Evolutionary conservation across 1,284 basidiomycete genomes (phyloP).

Genomic region (Pseudozyma pruni): DNA sequence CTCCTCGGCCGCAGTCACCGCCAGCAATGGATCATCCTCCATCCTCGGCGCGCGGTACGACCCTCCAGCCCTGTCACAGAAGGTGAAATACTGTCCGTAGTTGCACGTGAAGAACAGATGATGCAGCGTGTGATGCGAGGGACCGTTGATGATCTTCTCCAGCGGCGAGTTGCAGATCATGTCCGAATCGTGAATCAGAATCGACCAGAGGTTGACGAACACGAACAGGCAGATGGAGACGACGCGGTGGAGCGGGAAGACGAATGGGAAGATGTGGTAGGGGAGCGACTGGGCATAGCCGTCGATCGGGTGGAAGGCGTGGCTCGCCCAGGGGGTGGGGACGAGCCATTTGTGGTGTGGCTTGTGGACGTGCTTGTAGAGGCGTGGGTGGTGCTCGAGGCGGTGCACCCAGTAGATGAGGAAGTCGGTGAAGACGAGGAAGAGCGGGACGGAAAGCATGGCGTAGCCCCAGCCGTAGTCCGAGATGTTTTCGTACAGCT

Average conservation of each 20-base stretch:
- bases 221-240: conserved; percentile 65
- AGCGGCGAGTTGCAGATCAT: conserved; percentile 94
- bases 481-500: conserved; percentile 80
- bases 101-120: conserved; percentile 96
- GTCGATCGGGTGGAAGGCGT: conserved; percentile 96
- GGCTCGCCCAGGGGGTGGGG: conserved; percentile 93
- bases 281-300: conserved; percentile 93
- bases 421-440: conserved; percentile 90
- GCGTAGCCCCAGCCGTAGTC: conserved; percentile 68
- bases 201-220: conserved; percentile 67
- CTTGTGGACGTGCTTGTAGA: conserved; percentile 93
- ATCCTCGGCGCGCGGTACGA: conserved; percentile 88
- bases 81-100: conserved; percentile 96
- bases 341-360: conserved; percentile 99
- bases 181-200: conserved; percentile 93
- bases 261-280: conserved; percentile 90
- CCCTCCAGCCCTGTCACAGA: conserved; percentile 84
- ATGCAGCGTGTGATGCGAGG: conserved; percentile 95
- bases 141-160: conserved; percentile 93
- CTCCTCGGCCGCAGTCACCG: conserved; percentile 26
- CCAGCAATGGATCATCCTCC: conserved; percentile 84
- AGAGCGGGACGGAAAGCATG: conserved; percentile 69
- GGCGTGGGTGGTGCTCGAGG: conserved; percentile 82
- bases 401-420: conserved; percentile 94
- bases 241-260: conserved; percentile 83